A percentile compares a stretch with the other conserved stretches of the same genome.
These are phyloP conservation scores for Penstemon eatonii DNA, from an alignment of 257 asterid species.

Conservation along the genomic window DNA sequence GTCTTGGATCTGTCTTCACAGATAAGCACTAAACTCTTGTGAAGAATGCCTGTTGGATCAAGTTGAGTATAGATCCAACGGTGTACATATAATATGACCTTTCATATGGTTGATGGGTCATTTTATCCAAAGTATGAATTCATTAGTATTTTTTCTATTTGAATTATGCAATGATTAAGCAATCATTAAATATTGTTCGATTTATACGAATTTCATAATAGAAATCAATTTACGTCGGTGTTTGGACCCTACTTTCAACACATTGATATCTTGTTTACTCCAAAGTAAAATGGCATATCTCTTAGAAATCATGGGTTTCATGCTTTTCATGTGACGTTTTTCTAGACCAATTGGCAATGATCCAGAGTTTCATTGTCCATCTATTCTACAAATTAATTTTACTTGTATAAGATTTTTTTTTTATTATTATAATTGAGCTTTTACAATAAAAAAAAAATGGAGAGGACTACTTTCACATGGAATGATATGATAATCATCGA, in stretches of 20 bases:
- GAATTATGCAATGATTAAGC: conserved; percentile 30
- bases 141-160: neutral
- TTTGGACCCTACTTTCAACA: conserved; percentile 11
- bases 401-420: neutral
- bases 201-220: neutral
- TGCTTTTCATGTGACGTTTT: neutral
- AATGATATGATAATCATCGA: too few species aligned
- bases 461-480: neutral
- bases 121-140: conserved; percentile 21
- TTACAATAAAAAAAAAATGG: neutral
- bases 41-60: conserved; percentile 1
- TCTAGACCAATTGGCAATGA: conserved; percentile 20
- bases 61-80: conserved; percentile 27
- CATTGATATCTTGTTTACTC: neutral
- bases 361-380: neutral
- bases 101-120: conserved; percentile 35
- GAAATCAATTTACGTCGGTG: conserved; percentile 2
- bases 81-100: conserved; percentile 33
- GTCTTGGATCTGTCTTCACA: conserved; percentile 16
- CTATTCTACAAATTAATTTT: neutral
- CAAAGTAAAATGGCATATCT: conserved; percentile 3
- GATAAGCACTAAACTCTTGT: conserved; percentile 29
- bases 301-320: neutral
- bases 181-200: neutral
- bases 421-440: neutral